These are phyloP conservation scores for Erodium trifolium DNA, from an alignment of 441 rosid genomes.

Conservation along the genomic window DNA sequence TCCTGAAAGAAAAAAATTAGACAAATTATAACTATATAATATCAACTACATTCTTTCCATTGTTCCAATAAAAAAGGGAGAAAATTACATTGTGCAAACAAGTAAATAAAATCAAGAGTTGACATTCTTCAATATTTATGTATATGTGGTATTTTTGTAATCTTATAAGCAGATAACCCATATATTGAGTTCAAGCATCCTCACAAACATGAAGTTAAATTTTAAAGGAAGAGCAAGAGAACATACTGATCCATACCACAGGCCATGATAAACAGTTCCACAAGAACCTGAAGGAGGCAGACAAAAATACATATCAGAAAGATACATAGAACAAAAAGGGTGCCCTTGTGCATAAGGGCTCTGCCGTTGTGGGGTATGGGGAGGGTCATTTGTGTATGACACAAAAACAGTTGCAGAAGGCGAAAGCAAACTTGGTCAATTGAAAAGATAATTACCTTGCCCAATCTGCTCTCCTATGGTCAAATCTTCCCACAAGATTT, in stretches of 20 bases:
- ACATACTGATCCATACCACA: slow-evolving; percentile 99
- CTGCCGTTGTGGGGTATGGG: not conserved
- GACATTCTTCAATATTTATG: not conserved
- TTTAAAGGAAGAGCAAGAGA: slow-evolving; percentile 34
- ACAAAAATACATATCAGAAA: slow-evolving; percentile 22
- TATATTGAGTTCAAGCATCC: slow-evolving; percentile 14
- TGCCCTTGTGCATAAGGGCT: not conserved
- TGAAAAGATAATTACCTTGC: slow-evolving; percentile 50
- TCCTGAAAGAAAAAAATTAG: not conserved
- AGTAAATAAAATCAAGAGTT: not conserved
- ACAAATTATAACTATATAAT: not conserved
- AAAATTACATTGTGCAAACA: not conserved
- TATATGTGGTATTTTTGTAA: not conserved
- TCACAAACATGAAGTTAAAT: slow-evolving; percentile 12
- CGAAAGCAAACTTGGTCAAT: not conserved
- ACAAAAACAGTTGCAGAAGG: not conserved
- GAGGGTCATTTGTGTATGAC: not conserved
- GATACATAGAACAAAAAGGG: slow-evolving; percentile 9
- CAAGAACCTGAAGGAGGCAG: slow-evolving; percentile 64
- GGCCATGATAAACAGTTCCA: slow-evolving; percentile 88
- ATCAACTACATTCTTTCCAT: not conserved
- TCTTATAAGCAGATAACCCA: not conserved
- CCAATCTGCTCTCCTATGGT: slow-evolving; percentile 75
- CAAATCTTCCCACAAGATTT: slow-evolving; percentile 91
- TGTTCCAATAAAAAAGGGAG: not conserved